Evolutionary conservation across 2,329 filamentous ascomycete species (phyloP).

Genomic region (Lecanicillium sp.): DNA sequence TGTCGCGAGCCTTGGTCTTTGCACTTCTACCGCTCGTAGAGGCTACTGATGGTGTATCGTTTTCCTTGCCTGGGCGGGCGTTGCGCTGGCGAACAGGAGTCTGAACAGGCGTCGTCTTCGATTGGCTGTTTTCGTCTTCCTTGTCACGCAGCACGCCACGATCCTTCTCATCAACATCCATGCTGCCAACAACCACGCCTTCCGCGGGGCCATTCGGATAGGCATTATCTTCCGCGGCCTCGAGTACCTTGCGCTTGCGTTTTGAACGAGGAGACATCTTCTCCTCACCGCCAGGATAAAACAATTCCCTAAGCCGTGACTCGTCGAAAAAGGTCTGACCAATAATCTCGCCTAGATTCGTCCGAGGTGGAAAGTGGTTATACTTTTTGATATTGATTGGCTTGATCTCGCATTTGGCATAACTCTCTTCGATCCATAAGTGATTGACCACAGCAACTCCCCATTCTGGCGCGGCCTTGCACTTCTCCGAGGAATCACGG

Average conservation of each 20-base stretch:
- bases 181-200: conserved; percentile 34
- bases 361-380: conserved; percentile 77
- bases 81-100: conserved; percentile 36
- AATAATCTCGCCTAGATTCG: conserved; percentile 87
- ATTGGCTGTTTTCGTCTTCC: conserved; percentile 25
- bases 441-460: conserved; percentile 85
- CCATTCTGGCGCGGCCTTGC: conserved; percentile 86
- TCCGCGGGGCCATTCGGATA: conserved; percentile 37
- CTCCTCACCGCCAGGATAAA: conserved; percentile 55
- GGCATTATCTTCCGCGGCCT: conserved; percentile 43
- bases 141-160: conserved; percentile 35
- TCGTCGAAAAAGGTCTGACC: conserved; percentile 78
- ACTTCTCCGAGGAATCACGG: conserved; percentile 85
- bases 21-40: conserved; percentile 75
- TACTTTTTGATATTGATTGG: conserved; percentile 67
- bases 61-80: conserved; percentile 64
- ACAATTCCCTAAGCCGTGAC: conserved; percentile 51
- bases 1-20: conserved; percentile 74
- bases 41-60: conserved; percentile 62
- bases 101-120: conserved; percentile 18
- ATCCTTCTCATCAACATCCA: conserved; percentile 26
- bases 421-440: conserved; percentile 95
- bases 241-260: conserved; percentile 40
- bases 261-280: conserved; percentile 32
- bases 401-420: conserved; percentile 76